These are phyloP conservation scores for Pythium coloratum DNA, from an alignment of 352 stramenopile species.

Conservation along the genomic window DNA sequence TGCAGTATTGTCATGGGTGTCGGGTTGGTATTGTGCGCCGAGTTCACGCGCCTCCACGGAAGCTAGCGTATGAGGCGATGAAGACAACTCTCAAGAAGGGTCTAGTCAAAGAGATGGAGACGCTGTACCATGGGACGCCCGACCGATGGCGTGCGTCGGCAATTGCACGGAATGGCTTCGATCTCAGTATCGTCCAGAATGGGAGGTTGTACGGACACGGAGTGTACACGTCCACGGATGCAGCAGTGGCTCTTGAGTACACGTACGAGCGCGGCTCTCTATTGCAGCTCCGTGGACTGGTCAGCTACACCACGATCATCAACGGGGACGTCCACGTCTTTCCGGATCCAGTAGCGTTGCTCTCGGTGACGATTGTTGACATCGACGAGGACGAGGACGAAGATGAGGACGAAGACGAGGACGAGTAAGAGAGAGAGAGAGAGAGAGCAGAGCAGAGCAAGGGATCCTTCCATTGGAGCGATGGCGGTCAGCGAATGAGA, in stretches of 20 bases:
- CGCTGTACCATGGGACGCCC: slow-evolving; percentile 26
- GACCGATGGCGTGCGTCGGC: slow-evolving; percentile 24
- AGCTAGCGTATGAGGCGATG: not conserved
- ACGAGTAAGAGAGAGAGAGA: slow-evolving; percentile 8
- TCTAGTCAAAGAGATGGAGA: not conserved
- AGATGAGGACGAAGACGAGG: slow-evolving; percentile 4
- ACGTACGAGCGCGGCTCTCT: slow-evolving; percentile 3
- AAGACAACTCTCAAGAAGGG: not conserved
- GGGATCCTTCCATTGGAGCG: too few relatives aligned
- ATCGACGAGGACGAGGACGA: not conserved
- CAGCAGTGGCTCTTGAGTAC: not conserved
- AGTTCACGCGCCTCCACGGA: not conserved
- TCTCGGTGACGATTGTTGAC: slow-evolving; percentile 23
- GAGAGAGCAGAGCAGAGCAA: not conserved
- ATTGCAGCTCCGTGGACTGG: slow-evolving; percentile 16
- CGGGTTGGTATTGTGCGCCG: slow-evolving; percentile 14
- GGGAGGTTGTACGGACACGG: slow-evolving; percentile 17
- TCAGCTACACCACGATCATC: slow-evolving; percentile 16
- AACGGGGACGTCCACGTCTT: slow-evolving; percentile 21
- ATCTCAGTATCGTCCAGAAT: slow-evolving; percentile 8
- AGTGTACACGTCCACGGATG: slow-evolving; percentile 18
- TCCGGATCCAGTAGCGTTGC: slow-evolving; percentile 20
- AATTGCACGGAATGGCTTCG: slow-evolving; percentile 26
- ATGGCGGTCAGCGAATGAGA: too few relatives aligned
- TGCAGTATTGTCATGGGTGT: not conserved